Evolutionary conservation across 2,329 filamentous ascomycete species (phyloP).

Genomic region (Ophiostoma himal-ulmi): DNA sequence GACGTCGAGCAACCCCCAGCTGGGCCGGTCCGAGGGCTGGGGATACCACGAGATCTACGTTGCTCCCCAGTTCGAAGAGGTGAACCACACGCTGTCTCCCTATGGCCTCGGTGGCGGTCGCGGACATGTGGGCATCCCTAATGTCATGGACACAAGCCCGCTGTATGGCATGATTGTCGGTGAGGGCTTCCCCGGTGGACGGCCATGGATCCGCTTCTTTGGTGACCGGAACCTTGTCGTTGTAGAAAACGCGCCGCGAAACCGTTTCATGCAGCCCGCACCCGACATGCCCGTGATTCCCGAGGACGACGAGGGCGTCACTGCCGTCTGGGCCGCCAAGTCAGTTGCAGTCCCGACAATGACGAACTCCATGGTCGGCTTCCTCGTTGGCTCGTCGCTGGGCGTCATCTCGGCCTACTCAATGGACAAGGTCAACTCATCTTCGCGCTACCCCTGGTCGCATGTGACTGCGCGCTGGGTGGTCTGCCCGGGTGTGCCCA

Average conservation of each 20-base stretch:
- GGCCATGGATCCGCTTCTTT: constrained; percentile 67
- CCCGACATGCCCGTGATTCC: constrained; percentile 73
- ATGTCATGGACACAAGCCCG: constrained; percentile 87
- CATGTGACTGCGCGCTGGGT: constrained; percentile 86
- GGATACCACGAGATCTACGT: constrained; percentile 69
- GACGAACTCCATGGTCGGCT: constrained; percentile 73
- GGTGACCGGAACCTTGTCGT: constrained; percentile 74
- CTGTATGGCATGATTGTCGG: constrained; percentile 77
- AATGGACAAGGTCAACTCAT: constrained; percentile 54
- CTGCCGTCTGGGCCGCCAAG: constrained; percentile 86
- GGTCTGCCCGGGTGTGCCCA: constrained; percentile 79
- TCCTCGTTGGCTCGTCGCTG: constrained; percentile 75
- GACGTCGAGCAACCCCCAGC: constrained; percentile 74
- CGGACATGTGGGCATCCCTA: constrained; percentile 60
- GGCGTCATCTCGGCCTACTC: constrained; percentile 80
- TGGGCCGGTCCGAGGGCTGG: constrained; percentile 73
- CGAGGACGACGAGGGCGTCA: constrained; percentile 63
- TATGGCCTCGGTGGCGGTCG: constrained; percentile 77
- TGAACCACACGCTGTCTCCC: constrained; percentile 64
- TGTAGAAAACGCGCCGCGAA: constrained; percentile 50
- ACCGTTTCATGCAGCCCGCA: constrained; percentile 55
- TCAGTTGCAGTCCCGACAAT: constrained; percentile 62
- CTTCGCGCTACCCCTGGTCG: constrained; percentile 61
- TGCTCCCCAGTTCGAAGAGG: constrained; percentile 71
- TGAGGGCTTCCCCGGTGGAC: constrained; percentile 79